These are phyloP conservation scores for Macaranga tanarius DNA, from an alignment of 441 rosid genomes.

Conservation along the genomic window DNA sequence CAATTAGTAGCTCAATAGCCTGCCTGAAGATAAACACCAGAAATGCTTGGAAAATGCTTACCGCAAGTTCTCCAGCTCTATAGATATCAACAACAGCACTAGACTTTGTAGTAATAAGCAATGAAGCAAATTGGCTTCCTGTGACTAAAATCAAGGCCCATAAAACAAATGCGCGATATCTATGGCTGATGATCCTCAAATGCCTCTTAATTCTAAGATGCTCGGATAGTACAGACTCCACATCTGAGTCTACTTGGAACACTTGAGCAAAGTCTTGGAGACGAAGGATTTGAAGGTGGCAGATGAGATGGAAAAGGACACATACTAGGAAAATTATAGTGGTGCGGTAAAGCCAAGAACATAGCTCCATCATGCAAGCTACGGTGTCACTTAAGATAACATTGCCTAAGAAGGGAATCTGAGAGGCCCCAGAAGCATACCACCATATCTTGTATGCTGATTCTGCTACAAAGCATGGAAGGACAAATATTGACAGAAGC, in stretches of 20 bases:
- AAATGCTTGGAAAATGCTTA: constrained; percentile 24
- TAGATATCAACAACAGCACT: constrained; percentile 50
- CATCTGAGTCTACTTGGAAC: constrained; percentile 72
- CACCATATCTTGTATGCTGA: constrained; percentile 91
- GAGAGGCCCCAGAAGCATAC: constrained; percentile 92
- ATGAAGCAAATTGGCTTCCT: constrained; percentile 78
- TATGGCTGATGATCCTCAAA: constrained; percentile 81
- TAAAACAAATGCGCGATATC: constrained; percentile 66
- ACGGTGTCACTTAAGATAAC: constrained; percentile 69
- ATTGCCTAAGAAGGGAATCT: constrained; percentile 81
- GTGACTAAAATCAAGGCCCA: constrained; percentile 67
- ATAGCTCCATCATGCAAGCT: constrained; percentile 79
- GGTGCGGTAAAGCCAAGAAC: constrained; percentile 89
- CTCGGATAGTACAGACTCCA: constrained; percentile 63
- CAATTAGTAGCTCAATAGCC: neutral
- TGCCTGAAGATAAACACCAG: neutral
- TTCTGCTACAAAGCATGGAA: constrained; percentile 74
- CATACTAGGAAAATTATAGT: constrained; percentile 76
- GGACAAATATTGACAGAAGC: constrained; percentile 61
- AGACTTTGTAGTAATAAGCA: constrained; percentile 71
- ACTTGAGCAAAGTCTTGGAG: constrained; percentile 79
- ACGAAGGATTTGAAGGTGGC: constrained; percentile 88
- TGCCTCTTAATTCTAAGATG: constrained; percentile 84
- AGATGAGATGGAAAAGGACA: constrained; percentile 77
- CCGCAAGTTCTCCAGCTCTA: constrained; percentile 83